Conservation (phyloP, 164 flowering plant genomes). For the Cinnamomum micranthum region DNA sequence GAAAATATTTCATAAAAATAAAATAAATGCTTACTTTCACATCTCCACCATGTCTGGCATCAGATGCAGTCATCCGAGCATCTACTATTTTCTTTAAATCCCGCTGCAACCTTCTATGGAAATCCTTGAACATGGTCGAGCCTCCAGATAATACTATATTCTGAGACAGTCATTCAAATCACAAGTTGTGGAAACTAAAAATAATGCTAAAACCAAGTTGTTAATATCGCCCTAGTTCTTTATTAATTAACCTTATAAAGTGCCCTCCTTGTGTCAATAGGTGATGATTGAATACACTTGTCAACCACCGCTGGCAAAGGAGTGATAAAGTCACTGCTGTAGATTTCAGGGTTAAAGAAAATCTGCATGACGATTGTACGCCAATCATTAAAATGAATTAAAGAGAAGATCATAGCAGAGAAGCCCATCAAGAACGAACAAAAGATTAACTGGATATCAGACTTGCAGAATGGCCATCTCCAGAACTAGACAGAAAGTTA, state of each 20-base stretch:
- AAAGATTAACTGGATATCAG: no score
- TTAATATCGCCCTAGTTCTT: background rate
- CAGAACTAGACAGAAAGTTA: no score
- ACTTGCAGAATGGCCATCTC: no score
- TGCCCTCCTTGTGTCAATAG: conserved; percentile 96
- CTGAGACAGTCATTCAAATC: conserved; percentile 34
- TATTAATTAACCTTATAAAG: conserved; percentile 69
- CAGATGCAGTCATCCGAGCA: conserved; percentile 71
- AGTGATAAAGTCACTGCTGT: conserved; percentile 62
- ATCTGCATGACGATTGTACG: conserved; percentile 40
- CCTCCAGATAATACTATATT: conserved; percentile 98
- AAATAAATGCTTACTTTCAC: conserved; percentile 49
- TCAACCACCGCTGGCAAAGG: conserved; percentile 91
- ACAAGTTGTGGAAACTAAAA: background rate
- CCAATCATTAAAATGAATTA: background rate
- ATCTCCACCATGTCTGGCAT: conserved; percentile 72
- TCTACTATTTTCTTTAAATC: conserved; percentile 97
- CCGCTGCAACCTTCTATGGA: conserved; percentile 86
- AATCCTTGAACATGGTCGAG: conserved; percentile 98
- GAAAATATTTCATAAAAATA: background rate
- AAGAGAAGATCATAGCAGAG: background rate
- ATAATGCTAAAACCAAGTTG: background rate
- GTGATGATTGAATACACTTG: conserved; percentile 96
- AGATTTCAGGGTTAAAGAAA: conserved; percentile 94
- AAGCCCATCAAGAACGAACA: background rate